Evolutionary conservation across 495 filamentous ascomycete genomes (phyloP), one percentile per base, ranked within the genome.

Genomic region (Podospora comata): DNA sequence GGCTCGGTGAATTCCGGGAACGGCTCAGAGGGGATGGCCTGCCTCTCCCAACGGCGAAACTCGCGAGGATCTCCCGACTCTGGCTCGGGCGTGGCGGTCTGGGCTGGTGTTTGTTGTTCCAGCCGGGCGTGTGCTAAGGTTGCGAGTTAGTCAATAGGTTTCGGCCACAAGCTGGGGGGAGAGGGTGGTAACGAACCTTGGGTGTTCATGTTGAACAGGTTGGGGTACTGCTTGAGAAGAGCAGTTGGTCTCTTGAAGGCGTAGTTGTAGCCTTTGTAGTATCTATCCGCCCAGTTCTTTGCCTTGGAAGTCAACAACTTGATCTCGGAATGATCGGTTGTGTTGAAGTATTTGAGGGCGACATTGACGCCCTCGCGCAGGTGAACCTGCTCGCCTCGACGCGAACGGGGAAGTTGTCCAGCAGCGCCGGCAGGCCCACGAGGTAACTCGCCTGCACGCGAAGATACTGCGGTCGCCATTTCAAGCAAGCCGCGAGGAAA

Each of bases 291-390:
- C 74, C 74, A 76, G 39, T 28, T 48, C 48, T 48, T 72, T 23
- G 74, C 74, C 44, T 59, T 62, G 54, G 19, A 28, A 20, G 70
- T 73, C 60, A 76, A 72, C 72, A 20, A 15, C 44, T 62, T 61
- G 23, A 70, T 44, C 9, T 60, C 26, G 19, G 59, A 62, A 57
- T 30, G 26, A 55, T 66, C 66, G 68, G 67, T 67, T 57, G 18
- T 30, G 71, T 75, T 76, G 71, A 76, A 73, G 62, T 76, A 76
- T 48, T 48, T 53, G 55, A 76, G 65, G 59, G 70, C 71, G 34
- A 76, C 69, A 58, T 75, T 71, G 32, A 76, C 48, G 9, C 66
- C 75, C 62, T 67, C 58, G 44, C 68, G 63, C 20, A 73, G 68
- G 26, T 71, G 60, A 18, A 63, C 70, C 9, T 64, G 32, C 19